phyloP scores from a whole-genome alignment of 2,329 filamentous ascomycete species.

The Calonectria pseudoreteaudii region DNA sequence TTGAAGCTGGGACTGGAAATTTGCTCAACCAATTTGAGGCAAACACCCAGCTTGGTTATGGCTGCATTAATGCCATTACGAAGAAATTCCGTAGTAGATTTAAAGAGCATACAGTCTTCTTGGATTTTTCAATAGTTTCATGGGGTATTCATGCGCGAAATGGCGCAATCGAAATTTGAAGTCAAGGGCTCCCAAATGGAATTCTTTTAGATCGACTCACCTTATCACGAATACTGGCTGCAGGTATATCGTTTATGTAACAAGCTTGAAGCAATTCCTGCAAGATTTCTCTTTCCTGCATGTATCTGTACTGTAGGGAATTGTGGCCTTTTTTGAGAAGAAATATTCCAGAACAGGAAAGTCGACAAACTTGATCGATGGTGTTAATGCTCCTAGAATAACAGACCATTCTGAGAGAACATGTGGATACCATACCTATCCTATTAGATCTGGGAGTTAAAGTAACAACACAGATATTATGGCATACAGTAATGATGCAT shows the following conservation, averaged over 20 bases:
- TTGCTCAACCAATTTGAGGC: not conserved
- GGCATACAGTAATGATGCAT: not conserved
- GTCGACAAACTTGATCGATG: not conserved
- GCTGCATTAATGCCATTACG: not conserved
- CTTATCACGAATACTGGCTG: not conserved
- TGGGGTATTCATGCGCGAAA: constrained; percentile 5
- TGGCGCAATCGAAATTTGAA: not conserved
- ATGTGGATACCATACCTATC: not conserved
- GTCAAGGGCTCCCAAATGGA: not conserved
- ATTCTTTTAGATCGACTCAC: not conserved
- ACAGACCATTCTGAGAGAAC: not conserved
- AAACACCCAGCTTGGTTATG: not conserved
- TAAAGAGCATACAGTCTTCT: not conserved
- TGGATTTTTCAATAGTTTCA: not conserved
- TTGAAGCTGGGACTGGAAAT: not conserved
- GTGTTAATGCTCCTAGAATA: not conserved
- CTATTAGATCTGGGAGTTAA: not conserved
- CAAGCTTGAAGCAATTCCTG: not conserved
- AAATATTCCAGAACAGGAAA: not conserved
- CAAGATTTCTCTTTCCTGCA: not conserved
- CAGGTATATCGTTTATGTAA: not conserved
- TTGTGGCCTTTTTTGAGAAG: not conserved
- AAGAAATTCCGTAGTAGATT: not conserved
- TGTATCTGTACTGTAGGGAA: not conserved
- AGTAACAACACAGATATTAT: not conserved